Percentiles rank a stretch among this genome's conserved stretches.
Evolutionary conservation across 305 asterid species (phyloP).

Genomic region (Ilex paraguariensis): DNA sequence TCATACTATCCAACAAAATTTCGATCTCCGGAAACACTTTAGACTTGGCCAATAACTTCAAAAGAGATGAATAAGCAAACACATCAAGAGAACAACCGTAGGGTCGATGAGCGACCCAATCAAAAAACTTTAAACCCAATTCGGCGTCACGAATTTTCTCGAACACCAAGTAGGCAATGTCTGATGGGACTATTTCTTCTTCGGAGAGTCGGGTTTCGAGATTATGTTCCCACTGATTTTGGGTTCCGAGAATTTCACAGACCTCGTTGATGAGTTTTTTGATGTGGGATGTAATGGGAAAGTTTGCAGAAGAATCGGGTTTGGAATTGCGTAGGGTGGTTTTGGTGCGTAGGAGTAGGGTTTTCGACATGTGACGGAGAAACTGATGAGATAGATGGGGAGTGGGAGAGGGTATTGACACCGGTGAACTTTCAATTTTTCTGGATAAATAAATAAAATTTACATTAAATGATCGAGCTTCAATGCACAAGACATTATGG

Average conservation of each 20-base stretch:
- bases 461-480: too few species aligned
- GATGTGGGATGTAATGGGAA: constrained; percentile 33
- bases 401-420: too few species aligned
- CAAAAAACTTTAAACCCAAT: constrained; percentile 70
- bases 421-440: too few species aligned
- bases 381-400: too few species aligned
- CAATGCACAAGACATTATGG: too few species aligned
- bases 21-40: constrained; percentile 55
- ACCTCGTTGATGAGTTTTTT: constrained; percentile 48
- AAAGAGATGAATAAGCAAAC: constrained; percentile 71
- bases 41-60: constrained; percentile 70
- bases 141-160: constrained; percentile 70
- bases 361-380: constrained; percentile 54
- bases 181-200: constrained; percentile 54
- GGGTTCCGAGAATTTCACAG: constrained; percentile 55
- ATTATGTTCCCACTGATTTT: constrained; percentile 51
- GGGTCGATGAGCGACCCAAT: constrained; percentile 45
- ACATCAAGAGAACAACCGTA: constrained; percentile 48
- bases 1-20: constrained; percentile 45
- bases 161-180: constrained; percentile 83
- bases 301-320: constrained; percentile 22
- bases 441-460: too few species aligned
- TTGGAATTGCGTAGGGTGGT: constrained; percentile 50
- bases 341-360: constrained; percentile 57
- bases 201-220: constrained; percentile 53